Base-by-base conservation (phyloP, 208 protist genomes). In the Strigomonas culicis region DNA sequence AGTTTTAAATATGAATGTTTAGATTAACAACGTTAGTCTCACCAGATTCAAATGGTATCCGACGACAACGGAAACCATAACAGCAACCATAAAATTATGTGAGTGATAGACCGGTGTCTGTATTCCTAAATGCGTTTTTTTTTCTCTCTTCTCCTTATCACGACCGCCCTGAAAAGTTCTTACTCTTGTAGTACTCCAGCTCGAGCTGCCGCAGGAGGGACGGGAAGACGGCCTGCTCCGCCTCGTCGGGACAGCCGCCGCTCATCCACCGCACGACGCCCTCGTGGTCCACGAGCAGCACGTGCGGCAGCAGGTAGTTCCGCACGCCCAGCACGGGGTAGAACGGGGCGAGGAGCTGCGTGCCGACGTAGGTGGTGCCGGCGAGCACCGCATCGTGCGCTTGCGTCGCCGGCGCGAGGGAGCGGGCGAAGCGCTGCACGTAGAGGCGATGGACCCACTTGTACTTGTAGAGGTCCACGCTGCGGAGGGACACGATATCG, bases 201-300 rank as follows among this genome's bases (percentile, higher is more conserved):
- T 86, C 84, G 61, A 95, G 72, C 75, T 95, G 89, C 28, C 52
- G 72, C 65, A 95, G 28, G 11, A 95, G 66, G 19, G 62, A 52
- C 17, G 82, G 70, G 64, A 95, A 91, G 28, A 80, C 53, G n/a
- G 66, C 70, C 39, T 66, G 63, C 43, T 95, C 89, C 34, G 81
- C 82, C 1, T 68, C 80, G 63, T 95, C 89, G n/a, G 89, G 89
- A 59, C 75, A 82, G n/a, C 86, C 89, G 10, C 70, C 81, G 59
- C 83, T 90, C 34, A 95, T 52, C 86, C 89, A 95, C 1, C 89
- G 80, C 39, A 95, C 72, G 25, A 81, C 60, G 17, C 89, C 89
- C 43, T 90, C 84, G 47, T 90, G 83, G 47, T 95, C 89, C 10
- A 95, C 77, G 24, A 95, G 70, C 76, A 95, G 86, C 21, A 85